Evolutionary conservation across 495 filamentous ascomycete species (phyloP), one percentile per base, ranked within the genome.

Genomic region (Aspergillus ellipticus): DNA sequence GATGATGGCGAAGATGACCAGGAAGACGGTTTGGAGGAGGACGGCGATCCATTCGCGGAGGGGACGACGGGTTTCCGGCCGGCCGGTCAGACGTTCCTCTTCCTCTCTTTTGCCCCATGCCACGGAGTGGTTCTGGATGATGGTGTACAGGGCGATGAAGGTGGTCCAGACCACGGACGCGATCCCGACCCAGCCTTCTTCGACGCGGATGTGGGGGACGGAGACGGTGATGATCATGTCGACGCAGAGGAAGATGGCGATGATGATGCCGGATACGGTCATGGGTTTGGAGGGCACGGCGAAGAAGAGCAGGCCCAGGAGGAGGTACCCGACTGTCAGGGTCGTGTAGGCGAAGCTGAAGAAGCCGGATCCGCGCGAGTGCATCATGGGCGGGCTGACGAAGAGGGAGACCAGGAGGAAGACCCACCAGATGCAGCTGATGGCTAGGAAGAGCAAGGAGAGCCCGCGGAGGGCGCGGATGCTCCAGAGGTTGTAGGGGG

Each of bases 401-500:
- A 98, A 98, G 51, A 86, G 83, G 19, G 89, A 88, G 3, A 96
- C 83, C 15, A 98, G 76, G 13, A 96, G 77, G 51, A 97, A 72
- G 7, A 88, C 79, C 93, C 94, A 97, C 92, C 94, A 98, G 39
- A 90, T 62, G 61, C 96, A 89, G 64, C 81, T 87, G 61, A 96
- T 68, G 54, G 74, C 72, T 26, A 91, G 76, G 62, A 96, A 87
- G 49, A 88, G 51, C 54, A 93, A 79, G 4, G 88, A 89, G 37
- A 91, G 63, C 66, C 81, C 87, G 59, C 90, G 83, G 13, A 93
- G 72, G 29, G 87, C 78, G 26, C 94, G 85, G 35, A 98, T 88
- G 57, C 83, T 88, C 84, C 89, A 96, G 50, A 97, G 84, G 65
- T 98, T 98, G 74, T 96, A 96, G 0, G 94, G 94, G 1, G 94